Evolutionary conservation across 108 stramenopile genomes (phyloP).

Genomic region (Nitzschia putrida): DNA sequence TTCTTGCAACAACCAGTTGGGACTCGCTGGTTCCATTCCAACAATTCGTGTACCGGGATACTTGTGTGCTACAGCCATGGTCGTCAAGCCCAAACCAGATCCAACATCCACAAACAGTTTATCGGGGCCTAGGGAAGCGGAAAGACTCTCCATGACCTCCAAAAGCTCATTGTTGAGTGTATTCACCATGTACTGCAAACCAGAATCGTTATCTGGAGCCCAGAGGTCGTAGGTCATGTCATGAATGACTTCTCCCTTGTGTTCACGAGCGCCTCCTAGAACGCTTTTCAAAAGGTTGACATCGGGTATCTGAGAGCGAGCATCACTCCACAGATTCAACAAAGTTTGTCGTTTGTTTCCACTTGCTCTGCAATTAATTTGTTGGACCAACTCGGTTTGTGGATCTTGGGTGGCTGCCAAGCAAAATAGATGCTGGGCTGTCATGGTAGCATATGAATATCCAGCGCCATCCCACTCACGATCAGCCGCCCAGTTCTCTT

Average conservation of each 20-base stretch:
- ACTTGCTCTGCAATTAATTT: constrained; percentile 48
- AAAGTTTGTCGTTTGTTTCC: constrained; percentile 48
- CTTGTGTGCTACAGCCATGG: constrained; percentile 52
- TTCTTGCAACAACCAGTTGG: constrained; percentile 79
- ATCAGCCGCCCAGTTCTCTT: background rate
- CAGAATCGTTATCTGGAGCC: constrained; percentile 62
- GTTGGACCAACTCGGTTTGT: constrained; percentile 21
- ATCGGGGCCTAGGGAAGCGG: constrained; percentile 52
- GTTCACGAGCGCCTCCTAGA: constrained; percentile 51
- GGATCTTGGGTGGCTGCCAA: constrained; percentile 59
- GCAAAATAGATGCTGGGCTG: constrained; percentile 69
- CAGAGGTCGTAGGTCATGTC: constrained; percentile 57
- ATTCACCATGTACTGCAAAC: constrained; percentile 55
- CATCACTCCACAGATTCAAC: constrained; percentile 69
- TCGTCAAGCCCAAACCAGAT: constrained; percentile 65
- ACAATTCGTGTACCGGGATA: constrained; percentile 75
- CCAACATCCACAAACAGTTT: constrained; percentile 84
- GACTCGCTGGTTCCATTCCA: constrained; percentile 73
- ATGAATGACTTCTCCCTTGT: constrained; percentile 39
- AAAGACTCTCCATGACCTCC: constrained; percentile 46
- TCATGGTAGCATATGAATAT: constrained; percentile 26
- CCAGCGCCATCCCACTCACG: constrained; percentile 14
- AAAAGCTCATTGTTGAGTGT: constrained; percentile 50
- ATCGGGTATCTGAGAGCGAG: constrained; percentile 61
- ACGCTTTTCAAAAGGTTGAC: constrained; percentile 42